Evolutionary conservation across 2,329 filamentous ascomycete species (phyloP).

Genomic region (Penicillium sp.): DNA sequence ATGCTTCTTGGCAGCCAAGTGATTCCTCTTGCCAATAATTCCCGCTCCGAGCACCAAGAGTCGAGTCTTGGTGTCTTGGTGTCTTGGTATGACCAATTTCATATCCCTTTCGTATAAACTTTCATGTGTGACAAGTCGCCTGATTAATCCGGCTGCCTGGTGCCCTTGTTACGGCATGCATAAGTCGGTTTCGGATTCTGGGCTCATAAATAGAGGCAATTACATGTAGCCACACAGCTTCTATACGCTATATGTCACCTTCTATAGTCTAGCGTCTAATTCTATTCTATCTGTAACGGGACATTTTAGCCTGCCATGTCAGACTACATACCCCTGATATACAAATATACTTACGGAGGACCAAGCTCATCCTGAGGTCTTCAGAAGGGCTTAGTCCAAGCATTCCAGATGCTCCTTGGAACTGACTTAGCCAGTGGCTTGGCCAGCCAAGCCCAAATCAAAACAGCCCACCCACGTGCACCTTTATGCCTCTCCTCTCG

Average conservation of each 20-base stretch:
- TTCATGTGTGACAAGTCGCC: background rate
- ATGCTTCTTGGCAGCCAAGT: slow-evolving; percentile 29
- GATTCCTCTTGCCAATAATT: slow-evolving; percentile 26
- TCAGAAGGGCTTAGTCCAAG: background rate
- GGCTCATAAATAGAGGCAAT: background rate
- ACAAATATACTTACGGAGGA: background rate
- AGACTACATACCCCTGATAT: background rate
- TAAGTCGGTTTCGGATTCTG: slow-evolving; percentile 2
- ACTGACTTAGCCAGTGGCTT: slow-evolving; percentile 5
- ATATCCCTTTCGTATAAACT: background rate
- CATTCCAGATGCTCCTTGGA: slow-evolving; percentile 4
- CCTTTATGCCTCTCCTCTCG: background rate
- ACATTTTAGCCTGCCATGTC: background rate
- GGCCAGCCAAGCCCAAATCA: background rate
- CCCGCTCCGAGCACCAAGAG: slow-evolving; percentile 23
- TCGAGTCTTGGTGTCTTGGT: slow-evolving; percentile 8
- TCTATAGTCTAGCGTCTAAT: background rate
- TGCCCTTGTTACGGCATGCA: slow-evolving; percentile 1
- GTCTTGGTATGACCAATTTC: slow-evolving; percentile 16
- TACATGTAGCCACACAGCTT: background rate
- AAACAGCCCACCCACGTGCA: background rate
- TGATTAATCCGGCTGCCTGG: slow-evolving; percentile 11
- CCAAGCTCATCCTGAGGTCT: background rate
- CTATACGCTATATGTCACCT: background rate
- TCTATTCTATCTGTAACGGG: background rate